Percentiles rank a stretch among this genome's conserved stretches.
These are phyloP conservation scores for Ulota crispa DNA, from an alignment of 225 moss, liverwort and hornwort genomes.

Conservation along the genomic window DNA sequence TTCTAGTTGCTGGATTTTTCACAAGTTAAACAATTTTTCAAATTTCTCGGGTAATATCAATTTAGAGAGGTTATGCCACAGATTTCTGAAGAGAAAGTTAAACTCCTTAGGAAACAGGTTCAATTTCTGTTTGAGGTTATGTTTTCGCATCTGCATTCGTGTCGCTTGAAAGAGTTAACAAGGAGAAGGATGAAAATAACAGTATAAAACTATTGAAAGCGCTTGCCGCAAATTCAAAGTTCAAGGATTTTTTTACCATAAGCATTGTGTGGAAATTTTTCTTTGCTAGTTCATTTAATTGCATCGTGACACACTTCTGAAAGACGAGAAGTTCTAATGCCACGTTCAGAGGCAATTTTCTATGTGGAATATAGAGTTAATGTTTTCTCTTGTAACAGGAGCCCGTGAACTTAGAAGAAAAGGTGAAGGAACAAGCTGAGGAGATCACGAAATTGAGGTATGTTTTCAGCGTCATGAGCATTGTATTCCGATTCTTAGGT, in stretches of 20 bases:
- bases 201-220: fast-evolving
- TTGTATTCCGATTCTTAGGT: not conserved
- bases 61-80: not conserved
- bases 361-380: not conserved
- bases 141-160: not conserved
- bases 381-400: slow-evolving; percentile 17
- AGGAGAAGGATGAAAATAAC: not conserved
- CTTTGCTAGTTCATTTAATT: not conserved
- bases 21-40: not conserved
- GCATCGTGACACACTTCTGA: not conserved
- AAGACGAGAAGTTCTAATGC: not conserved
- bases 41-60: not conserved
- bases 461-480: not conserved
- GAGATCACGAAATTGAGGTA: slow-evolving; percentile 52
- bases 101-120: not conserved
- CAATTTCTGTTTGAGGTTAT: not conserved
- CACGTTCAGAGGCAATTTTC: not conserved
- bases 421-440: slow-evolving; percentile 35
- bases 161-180: not conserved
- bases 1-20: not conserved
- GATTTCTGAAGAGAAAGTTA: not conserved
- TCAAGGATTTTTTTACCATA: not conserved
- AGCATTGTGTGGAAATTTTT: not conserved
- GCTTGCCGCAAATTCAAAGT: not conserved
- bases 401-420: slow-evolving; percentile 18